A percentile compares a stretch with the other conserved stretches of the same genome.
Evolutionary conservation across 2,329 filamentous ascomycete species (phyloP).

Genomic region (Ophiocordyceps camponoti-saundersi): DNA sequence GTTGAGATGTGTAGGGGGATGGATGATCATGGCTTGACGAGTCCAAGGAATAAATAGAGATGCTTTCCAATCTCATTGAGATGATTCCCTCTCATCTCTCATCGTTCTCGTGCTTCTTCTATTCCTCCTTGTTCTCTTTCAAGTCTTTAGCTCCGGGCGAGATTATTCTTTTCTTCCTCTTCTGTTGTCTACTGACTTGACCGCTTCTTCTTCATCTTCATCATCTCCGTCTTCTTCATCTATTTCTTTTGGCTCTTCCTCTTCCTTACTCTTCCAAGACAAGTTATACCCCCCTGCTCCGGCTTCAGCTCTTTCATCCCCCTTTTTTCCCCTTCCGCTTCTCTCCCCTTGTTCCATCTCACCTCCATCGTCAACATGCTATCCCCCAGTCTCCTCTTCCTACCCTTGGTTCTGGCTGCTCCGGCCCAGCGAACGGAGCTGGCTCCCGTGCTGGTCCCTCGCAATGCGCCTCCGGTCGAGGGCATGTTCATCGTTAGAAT

Average conservation of each 20-base stretch:
- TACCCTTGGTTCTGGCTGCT: constrained; percentile 14
- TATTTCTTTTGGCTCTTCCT: no score
- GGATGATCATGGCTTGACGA: no score
- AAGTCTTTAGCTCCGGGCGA: no score
- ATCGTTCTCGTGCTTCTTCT: background rate
- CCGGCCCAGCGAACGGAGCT: constrained; percentile 14
- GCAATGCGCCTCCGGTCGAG: constrained; percentile 12
- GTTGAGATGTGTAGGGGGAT: no score
- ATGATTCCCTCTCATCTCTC: background rate
- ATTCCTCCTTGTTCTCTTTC: background rate
- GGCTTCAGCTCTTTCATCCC: background rate
- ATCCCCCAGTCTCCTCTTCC: constrained; percentile 14
- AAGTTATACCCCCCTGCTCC: background rate
- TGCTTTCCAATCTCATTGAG: background rate
- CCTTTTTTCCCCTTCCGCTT: background rate
- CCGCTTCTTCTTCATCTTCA: background rate
- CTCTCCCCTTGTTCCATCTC: background rate
- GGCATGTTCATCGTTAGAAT: constrained; percentile 22
- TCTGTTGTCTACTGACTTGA: background rate
- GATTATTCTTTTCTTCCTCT: background rate
- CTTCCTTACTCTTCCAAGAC: no score
- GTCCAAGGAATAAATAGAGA: background rate
- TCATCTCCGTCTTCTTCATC: background rate
- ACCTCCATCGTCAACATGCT: constrained; percentile 10
- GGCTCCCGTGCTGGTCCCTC: constrained; percentile 16